A percentile compares a stretch with the other conserved stretches of the same genome.
These are phyloP conservation scores for Thielaviopsis populi DNA, from an alignment of 2,329 filamentous ascomycete genomes.

Conservation along the genomic window DNA sequence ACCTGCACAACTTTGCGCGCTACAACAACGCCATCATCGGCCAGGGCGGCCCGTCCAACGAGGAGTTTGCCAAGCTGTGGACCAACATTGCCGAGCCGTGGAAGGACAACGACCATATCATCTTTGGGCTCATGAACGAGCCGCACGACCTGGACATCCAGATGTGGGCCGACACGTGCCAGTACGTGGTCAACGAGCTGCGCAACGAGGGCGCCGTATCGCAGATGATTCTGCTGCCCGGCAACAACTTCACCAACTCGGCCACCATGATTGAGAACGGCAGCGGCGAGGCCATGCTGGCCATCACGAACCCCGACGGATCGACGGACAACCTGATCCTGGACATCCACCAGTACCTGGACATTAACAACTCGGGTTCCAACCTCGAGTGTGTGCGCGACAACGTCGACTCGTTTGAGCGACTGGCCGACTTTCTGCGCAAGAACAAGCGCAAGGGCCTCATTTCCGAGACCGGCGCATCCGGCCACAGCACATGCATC, in stretches of 20 bases:
- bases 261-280: constrained; percentile 33
- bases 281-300: constrained; percentile 35
- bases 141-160: constrained; percentile 44
- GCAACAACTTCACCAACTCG: constrained; percentile 42
- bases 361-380: constrained; percentile 41
- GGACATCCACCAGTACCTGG: constrained; percentile 47
- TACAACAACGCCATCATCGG: constrained; percentile 49
- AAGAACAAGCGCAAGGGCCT: constrained; percentile 30
- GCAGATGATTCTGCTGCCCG: constrained; percentile 50
- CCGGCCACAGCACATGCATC: constrained; percentile 27
- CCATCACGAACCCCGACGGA: constrained; percentile 44
- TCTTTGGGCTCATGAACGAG: constrained; percentile 57
- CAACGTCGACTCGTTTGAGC: constrained; percentile 34
- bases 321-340: constrained; percentile 40
- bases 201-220: constrained; percentile 45
- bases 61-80: constrained; percentile 45
- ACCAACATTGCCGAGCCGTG: constrained; percentile 43
- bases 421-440: constrained; percentile 33
- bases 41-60: constrained; percentile 47
- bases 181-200: constrained; percentile 50
- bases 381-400: constrained; percentile 37
- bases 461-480: constrained; percentile 35
- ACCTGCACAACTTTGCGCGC: constrained; percentile 44
- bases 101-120: constrained; percentile 35
- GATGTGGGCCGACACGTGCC: constrained; percentile 44